Percentiles rank a stretch among this genome's conserved stretches.
These are phyloP conservation scores for Candida andamanensis DNA, from an alignment of 805 yeast species.

Conservation along the genomic window DNA sequence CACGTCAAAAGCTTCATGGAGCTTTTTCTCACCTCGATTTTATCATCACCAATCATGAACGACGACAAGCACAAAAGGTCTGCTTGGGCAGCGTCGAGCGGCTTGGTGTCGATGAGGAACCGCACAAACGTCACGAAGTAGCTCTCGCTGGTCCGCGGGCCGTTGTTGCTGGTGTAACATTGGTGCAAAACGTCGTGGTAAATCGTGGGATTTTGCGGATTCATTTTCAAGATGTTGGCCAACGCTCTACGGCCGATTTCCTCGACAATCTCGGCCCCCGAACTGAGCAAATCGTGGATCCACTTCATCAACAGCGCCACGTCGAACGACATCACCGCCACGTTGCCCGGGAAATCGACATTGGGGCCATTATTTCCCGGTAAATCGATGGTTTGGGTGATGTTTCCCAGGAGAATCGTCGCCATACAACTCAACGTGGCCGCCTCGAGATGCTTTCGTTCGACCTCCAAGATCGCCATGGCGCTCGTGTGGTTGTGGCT, in stretches of 20 bases:
- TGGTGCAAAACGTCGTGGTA: slow-evolving; percentile 60
- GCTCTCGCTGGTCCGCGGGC: slow-evolving; percentile 50
- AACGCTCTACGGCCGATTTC: slow-evolving; percentile 69
- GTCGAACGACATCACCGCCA: slow-evolving; percentile 63
- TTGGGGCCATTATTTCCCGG: too few species aligned
- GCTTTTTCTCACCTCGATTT: slow-evolving; percentile 57
- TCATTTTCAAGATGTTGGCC: slow-evolving; percentile 56
- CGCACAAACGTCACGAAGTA: slow-evolving; percentile 72
- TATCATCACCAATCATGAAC: slow-evolving; percentile 74
- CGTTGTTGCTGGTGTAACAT: slow-evolving; percentile 57
- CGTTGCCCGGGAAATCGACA: slow-evolving; percentile 43
- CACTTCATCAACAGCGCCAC: slow-evolving; percentile 64
- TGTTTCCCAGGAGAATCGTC: slow-evolving; percentile 68
- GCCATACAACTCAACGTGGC: slow-evolving; percentile 84
- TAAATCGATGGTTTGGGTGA: slow-evolving; percentile 44
- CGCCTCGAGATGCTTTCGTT: slow-evolving; percentile 60
- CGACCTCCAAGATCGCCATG: slow-evolving; percentile 76
- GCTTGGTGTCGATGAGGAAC: slow-evolving; percentile 48
- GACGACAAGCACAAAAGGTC: slow-evolving; percentile 71
- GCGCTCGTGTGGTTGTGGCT: slow-evolving; percentile 44
- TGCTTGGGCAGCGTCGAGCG: slow-evolving; percentile 48
- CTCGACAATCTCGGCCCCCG: slow-evolving; percentile 53
- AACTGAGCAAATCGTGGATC: slow-evolving; percentile 68
- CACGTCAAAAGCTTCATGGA: slow-evolving; percentile 69
- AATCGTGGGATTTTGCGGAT: slow-evolving; percentile 49